phyloP scores from a whole-genome alignment of 345 rosid species.

The Eutrema heterophyllum region DNA sequence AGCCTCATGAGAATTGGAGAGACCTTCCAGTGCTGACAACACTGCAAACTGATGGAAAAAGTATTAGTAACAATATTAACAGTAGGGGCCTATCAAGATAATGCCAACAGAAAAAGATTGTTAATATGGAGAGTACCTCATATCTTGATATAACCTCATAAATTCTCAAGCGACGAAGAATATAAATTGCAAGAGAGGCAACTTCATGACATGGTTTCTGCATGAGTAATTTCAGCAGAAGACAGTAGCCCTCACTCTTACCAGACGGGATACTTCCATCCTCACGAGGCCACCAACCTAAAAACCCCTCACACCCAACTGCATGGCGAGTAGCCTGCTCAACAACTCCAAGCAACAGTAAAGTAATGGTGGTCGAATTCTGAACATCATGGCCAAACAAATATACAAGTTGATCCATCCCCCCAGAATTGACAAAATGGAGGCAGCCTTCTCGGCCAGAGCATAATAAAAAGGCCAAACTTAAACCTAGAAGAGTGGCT shows the following conservation, averaged over 20 bases:
- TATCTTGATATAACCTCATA: conserved; percentile 91
- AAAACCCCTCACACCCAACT: conserved; percentile 85
- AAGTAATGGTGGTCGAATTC: conserved; percentile 48
- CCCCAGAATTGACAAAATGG: conserved; percentile 78
- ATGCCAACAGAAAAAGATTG: neutral
- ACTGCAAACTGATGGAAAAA: conserved; percentile 59
- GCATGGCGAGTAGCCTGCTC: conserved; percentile 93
- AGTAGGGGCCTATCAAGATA: conserved; percentile 1
- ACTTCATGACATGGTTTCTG: conserved; percentile 81
- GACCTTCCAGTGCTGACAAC: conserved; percentile 55
- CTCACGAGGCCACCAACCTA: conserved; percentile 99
- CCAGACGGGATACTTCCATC: conserved; percentile 69
- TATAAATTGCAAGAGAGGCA: conserved; percentile 68
- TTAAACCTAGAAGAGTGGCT: conserved; percentile 61
- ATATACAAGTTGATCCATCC: conserved; percentile 65
- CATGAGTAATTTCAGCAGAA: conserved; percentile 68
- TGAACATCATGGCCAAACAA: conserved; percentile 44
- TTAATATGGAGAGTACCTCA: conserved; percentile 51
- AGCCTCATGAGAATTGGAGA: conserved; percentile 39
- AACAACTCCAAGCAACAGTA: conserved; percentile 70
- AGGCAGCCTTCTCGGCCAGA: conserved; percentile 90
- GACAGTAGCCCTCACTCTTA: conserved; percentile 70
- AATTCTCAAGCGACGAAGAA: conserved; percentile 81
- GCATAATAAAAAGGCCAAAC: conserved; percentile 72
- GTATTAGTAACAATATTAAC: conserved; percentile 21